Conservation (phyloP, 768 basidiomycete species). For the Rhodotorula taiwanensis region DNA sequence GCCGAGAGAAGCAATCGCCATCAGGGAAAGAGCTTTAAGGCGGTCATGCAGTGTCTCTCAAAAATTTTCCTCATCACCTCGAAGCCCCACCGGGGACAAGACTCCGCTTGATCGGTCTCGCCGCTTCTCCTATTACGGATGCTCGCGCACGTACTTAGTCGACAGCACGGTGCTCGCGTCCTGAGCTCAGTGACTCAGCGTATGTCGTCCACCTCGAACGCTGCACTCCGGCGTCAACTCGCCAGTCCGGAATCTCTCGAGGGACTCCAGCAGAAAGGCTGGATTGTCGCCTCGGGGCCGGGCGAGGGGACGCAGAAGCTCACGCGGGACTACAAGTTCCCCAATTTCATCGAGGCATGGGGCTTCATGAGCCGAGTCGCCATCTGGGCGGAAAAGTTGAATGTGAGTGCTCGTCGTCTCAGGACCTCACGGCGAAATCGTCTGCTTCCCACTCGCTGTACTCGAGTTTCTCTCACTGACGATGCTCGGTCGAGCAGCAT, state of each 20-base stretch:
- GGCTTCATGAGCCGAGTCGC: constrained; percentile 33
- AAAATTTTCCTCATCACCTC: too few relatives aligned
- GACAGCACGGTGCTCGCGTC: too few relatives aligned
- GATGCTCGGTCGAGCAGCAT: constrained; percentile 9
- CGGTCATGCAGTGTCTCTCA: too few relatives aligned
- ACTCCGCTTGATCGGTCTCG: too few relatives aligned
- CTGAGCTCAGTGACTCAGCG: too few relatives aligned
- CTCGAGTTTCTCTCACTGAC: not conserved
- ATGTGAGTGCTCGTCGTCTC: too few relatives aligned
- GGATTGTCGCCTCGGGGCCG: constrained; percentile 12
- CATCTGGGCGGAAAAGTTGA: constrained; percentile 31
- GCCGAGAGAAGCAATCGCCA: too few relatives aligned
- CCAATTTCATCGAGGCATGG: constrained; percentile 33
- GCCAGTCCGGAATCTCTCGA: constrained; percentile 2
- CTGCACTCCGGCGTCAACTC: not conserved
- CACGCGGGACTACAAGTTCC: constrained; percentile 13
- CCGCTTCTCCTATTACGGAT: too few relatives aligned
- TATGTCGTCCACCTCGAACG: not conserved
- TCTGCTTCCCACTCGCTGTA: not conserved
- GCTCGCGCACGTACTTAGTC: too few relatives aligned
- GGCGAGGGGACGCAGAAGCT: not conserved
- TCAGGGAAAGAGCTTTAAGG: too few relatives aligned
- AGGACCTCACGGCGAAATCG: too few relatives aligned
- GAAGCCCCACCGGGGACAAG: too few relatives aligned
- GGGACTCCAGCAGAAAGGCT: constrained; percentile 12